Conservation (phyloP, 495 filamentous ascomycete genomes). For the Aspergillus asperescens region DNA sequence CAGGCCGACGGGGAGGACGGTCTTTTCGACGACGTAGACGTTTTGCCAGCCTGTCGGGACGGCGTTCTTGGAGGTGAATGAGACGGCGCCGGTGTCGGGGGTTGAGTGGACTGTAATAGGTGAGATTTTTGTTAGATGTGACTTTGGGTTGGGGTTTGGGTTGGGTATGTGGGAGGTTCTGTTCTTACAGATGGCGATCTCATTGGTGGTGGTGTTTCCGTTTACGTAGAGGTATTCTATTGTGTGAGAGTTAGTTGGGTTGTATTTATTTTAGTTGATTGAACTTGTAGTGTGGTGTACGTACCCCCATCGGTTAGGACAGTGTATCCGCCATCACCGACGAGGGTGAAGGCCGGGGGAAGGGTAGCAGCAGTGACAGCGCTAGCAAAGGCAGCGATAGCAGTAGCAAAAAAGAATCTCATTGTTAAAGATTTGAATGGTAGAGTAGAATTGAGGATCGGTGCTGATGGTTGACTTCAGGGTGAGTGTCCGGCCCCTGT, state of each 20-base stretch:
- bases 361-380: slow-evolving; percentile 25
- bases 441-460: too few species aligned
- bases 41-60: slow-evolving; percentile 29
- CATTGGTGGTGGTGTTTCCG: slow-evolving; percentile 19
- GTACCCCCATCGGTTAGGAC: slow-evolving; percentile 33
- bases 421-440: slow-evolving; percentile 10
- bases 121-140: slow-evolving; percentile 4
- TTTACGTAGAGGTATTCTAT: slow-evolving; percentile 24
- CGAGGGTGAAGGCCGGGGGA: slow-evolving; percentile 30
- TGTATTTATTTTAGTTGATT: background rate
- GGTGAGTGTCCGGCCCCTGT: too few species aligned
- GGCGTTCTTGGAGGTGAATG: slow-evolving; percentile 23
- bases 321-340: slow-evolving; percentile 28
- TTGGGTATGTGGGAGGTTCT: background rate
- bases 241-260: background rate
- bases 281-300: background rate
- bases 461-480: too few species aligned
- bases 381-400: slow-evolving; percentile 24
- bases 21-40: slow-evolving; percentile 28
- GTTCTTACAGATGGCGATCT: slow-evolving; percentile 28
- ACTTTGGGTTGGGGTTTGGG: too few species aligned
- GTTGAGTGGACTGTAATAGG: slow-evolving; percentile 15
- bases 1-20: slow-evolving; percentile 21
- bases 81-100: slow-evolving; percentile 17
- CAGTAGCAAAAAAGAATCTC: slow-evolving; percentile 30